Percentiles rank a stretch among this genome's conserved stretches.
phyloP scores from a whole-genome alignment of 495 filamentous ascomycete species.

The Xylaria cubensis region DNA sequence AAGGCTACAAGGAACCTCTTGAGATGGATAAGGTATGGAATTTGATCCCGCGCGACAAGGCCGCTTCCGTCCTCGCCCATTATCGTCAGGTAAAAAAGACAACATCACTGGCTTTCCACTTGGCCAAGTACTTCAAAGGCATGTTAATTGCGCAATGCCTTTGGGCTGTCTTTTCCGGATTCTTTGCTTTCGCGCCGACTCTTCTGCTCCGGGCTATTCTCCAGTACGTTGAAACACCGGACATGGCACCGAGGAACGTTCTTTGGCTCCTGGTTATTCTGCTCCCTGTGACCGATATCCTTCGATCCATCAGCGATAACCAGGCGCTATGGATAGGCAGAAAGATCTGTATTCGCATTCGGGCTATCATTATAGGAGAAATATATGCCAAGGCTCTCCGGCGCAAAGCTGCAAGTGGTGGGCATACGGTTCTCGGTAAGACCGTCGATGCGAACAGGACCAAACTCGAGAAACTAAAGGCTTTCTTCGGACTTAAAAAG shows the following conservation, averaged over 20 bases:
- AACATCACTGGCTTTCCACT: constrained; percentile 76
- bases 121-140: constrained; percentile 82
- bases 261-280: constrained; percentile 96
- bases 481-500: constrained; percentile 67
- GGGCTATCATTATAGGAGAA: constrained; percentile 95
- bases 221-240: constrained; percentile 88
- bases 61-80: constrained; percentile 74
- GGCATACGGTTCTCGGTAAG: constrained; percentile 69
- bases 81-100: constrained; percentile 90
- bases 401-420: constrained; percentile 81
- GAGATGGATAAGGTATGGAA: constrained; percentile 92
- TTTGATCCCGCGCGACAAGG: constrained; percentile 84
- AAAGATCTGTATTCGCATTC: constrained; percentile 89
- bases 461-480: constrained; percentile 54
- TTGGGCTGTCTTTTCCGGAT: constrained; percentile 78
- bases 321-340: constrained; percentile 95
- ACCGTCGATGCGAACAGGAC: constrained; percentile 51
- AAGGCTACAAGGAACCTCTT: constrained; percentile 87
- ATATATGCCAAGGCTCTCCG: constrained; percentile 97
- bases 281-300: constrained; percentile 77
- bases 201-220: constrained; percentile 89
- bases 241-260: constrained; percentile 79
- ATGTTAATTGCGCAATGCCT: constrained; percentile 76
- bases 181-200: constrained; percentile 90
- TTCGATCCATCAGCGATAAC: constrained; percentile 79